These are phyloP conservation scores for Cladophialophora bantiana DNA, from an alignment of 2,329 filamentous ascomycete genomes.

Conservation along the genomic window DNA sequence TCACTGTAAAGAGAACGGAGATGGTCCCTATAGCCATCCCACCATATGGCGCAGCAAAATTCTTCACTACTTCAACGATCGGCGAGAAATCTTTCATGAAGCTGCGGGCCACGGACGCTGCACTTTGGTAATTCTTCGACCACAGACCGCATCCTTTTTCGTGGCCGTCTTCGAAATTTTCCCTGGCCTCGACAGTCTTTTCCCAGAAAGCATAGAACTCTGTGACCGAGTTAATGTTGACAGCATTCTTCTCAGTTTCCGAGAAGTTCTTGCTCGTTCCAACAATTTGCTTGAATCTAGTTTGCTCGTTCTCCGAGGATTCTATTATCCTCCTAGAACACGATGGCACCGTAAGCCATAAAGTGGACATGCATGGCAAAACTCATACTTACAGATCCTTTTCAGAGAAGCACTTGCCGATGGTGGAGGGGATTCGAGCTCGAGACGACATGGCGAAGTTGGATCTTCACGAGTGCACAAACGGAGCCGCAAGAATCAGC, in stretches of 20 bases:
- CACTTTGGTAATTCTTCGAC: neutral
- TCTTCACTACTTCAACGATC: constrained; percentile 1
- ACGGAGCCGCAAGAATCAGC: neutral
- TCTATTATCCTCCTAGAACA: neutral
- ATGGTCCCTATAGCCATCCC: constrained; percentile 4
- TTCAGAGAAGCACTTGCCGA: neutral
- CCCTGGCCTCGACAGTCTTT: neutral
- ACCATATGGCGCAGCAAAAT: neutral
- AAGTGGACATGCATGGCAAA: neutral
- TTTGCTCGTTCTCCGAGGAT: neutral
- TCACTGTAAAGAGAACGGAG: constrained; percentile 1
- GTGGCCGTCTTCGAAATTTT: neutral
- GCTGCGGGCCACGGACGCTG: neutral
- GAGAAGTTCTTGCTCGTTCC: neutral
- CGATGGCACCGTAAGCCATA: neutral
- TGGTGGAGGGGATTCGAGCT: neutral
- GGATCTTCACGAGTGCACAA: neutral
- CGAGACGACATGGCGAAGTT: neutral
- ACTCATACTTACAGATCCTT: neutral
- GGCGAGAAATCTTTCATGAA: constrained; percentile 7
- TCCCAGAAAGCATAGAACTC: neutral
- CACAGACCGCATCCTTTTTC: neutral
- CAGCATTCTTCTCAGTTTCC: neutral
- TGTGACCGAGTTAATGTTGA: neutral
- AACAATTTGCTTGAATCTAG: neutral